These are phyloP conservation scores for Talaromyces borbonicus DNA, from an alignment of 495 filamentous ascomycete species.

Conservation along the genomic window DNA sequence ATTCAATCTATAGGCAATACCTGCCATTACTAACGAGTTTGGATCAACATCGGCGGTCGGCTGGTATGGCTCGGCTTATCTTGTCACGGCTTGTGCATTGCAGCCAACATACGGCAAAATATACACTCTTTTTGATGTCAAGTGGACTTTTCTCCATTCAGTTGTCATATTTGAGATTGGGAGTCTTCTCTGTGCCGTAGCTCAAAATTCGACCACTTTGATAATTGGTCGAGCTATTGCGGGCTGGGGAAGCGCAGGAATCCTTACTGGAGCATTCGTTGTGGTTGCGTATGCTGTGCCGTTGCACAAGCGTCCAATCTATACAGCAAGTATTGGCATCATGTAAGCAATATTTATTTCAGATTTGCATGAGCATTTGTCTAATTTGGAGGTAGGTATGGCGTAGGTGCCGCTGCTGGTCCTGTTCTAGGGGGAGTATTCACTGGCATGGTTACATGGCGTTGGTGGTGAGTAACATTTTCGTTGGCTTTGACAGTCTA, in stretches of 20 bases:
- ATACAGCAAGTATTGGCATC: slow-evolving; percentile 6
- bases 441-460: slow-evolving; percentile 33
- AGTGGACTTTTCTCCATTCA: slow-evolving; percentile 7
- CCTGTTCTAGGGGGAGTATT: slow-evolving; percentile 41
- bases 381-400: not conserved
- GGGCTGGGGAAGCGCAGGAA: slow-evolving; percentile 47
- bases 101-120: slow-evolving; percentile 23
- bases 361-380: no score
- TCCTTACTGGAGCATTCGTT: slow-evolving; percentile 13
- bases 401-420: slow-evolving; percentile 22
- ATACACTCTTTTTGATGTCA: slow-evolving; percentile 23
- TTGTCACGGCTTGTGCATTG: slow-evolving; percentile 35
- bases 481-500: not conserved
- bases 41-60: slow-evolving; percentile 33
- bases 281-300: slow-evolving; percentile 5
- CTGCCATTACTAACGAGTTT: slow-evolving; percentile 38
- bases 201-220: slow-evolving; percentile 50
- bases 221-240: slow-evolving; percentile 66
- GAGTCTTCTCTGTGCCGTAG: slow-evolving; percentile 53
- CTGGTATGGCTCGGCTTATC: slow-evolving; percentile 43
- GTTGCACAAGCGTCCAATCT: slow-evolving; percentile 4
- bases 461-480: slow-evolving; percentile 28
- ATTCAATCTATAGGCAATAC: slow-evolving; percentile 35
- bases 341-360: no score
- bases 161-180: slow-evolving; percentile 56